These are phyloP conservation scores for Cladosporium sp. DNA, from an alignment of 2,329 filamentous ascomycete genomes.

Conservation along the genomic window DNA sequence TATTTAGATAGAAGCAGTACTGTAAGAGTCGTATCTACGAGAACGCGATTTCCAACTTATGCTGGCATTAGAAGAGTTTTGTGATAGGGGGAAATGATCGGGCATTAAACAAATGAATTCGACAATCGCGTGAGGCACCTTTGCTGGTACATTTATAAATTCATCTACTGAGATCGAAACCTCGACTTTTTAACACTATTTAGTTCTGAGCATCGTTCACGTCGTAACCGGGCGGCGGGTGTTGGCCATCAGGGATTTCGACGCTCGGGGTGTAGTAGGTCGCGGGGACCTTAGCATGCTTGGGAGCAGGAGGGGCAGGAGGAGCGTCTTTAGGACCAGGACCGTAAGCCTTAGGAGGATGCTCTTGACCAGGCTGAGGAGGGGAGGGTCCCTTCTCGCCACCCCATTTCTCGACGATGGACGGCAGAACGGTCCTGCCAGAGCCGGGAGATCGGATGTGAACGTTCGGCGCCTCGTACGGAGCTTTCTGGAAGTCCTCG, in stretches of 20 bases:
- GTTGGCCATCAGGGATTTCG: conserved; percentile 31
- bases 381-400: neutral
- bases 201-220: conserved; percentile 11
- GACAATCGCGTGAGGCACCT: too few species aligned
- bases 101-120: too few species aligned
- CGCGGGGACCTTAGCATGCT: neutral
- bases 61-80: neutral
- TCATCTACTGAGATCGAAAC: neutral
- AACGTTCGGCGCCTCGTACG: conserved; percentile 30
- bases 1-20: too few species aligned
- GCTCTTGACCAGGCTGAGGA: neutral
- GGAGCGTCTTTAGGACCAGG: neutral
- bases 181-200: neutral
- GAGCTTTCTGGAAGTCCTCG: conserved; percentile 18
- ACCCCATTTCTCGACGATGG: conserved; percentile 24
- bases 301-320: neutral
- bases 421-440: conserved; percentile 28
- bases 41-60: neutral
- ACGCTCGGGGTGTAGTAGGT: conserved; percentile 30
- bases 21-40: neutral
- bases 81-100: too few species aligned
- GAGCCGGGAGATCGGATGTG: conserved; percentile 24
- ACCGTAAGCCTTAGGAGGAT: neutral
- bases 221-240: conserved; percentile 15
- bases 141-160: neutral